A percentile compares a stretch with the other conserved stretches of the same genome.
Evolutionary conservation across 192 early-diverging fungal species (phyloP).

Genomic region (Lobosporangium transversale): DNA sequence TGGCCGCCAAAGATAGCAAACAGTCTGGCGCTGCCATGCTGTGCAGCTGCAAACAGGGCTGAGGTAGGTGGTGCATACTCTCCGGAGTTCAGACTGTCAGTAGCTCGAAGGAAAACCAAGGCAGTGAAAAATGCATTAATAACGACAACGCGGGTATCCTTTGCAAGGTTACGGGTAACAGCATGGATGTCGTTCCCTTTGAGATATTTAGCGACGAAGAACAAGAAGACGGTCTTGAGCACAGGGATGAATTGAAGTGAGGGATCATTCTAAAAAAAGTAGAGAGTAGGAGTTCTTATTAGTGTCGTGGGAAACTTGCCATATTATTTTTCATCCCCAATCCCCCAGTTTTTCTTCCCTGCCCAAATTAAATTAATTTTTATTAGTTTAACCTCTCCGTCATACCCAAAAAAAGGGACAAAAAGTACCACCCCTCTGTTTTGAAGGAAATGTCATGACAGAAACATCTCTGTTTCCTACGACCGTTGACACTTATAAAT

Average conservation of each 20-base stretch:
- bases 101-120: constrained; percentile 68
- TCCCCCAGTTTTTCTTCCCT: not conserved
- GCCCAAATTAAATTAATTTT: too few species aligned
- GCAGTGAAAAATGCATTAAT: constrained; percentile 85
- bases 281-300: not conserved
- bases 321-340: not conserved
- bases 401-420: constrained; percentile 6
- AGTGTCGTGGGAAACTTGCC: constrained; percentile 11
- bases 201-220: constrained; percentile 79
- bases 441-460: too few species aligned
- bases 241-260: constrained; percentile 75
- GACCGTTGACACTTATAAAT: too few species aligned
- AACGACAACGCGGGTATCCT: constrained; percentile 67
- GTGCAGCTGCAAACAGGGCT: constrained; percentile 77
- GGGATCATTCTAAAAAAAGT: constrained; percentile 34
- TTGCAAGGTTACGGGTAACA: constrained; percentile 65
- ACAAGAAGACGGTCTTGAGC: constrained; percentile 73
- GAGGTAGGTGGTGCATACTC: constrained; percentile 59
- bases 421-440: too few species aligned
- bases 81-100: constrained; percentile 42
- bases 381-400: not conserved
- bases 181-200: constrained; percentile 87
- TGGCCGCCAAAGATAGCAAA: constrained; percentile 97
- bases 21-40: constrained; percentile 65
- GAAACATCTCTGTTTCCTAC: too few species aligned